Evolutionary conservation across 257 asterid species (phyloP).

Genomic region (Penstemon davidsonii): DNA sequence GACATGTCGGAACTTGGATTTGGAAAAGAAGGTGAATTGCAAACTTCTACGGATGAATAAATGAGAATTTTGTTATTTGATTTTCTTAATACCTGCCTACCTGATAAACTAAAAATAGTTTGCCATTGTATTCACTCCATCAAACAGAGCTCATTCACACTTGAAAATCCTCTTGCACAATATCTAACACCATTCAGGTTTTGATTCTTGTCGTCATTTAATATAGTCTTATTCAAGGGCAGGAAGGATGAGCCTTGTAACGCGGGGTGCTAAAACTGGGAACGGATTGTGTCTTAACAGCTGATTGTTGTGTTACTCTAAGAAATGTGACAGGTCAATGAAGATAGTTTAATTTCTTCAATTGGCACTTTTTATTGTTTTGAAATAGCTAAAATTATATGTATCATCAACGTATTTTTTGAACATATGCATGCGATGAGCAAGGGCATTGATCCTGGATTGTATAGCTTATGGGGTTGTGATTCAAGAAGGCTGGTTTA

Average conservation of each 20-base stretch:
- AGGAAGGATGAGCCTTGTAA: not conserved
- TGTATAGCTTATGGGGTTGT: no score
- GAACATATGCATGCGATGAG: no score
- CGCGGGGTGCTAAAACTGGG: not conserved
- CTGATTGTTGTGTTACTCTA: not conserved
- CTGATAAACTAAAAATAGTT: not conserved
- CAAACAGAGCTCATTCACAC: not conserved
- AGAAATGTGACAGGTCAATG: not conserved
- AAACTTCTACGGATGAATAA: slow-evolving; percentile 36
- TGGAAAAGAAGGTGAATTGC: slow-evolving; percentile 34
- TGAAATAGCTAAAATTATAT: not conserved
- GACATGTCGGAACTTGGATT: slow-evolving; percentile 94
- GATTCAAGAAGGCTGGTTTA: no score
- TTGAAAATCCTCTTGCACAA: not conserved
- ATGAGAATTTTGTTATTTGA: slow-evolving; percentile 12
- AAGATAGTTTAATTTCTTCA: not conserved
- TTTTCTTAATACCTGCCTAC: not conserved
- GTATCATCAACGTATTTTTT: not conserved
- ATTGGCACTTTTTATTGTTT: not conserved
- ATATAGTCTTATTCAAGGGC: no score
- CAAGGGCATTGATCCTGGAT: no score
- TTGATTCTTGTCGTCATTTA: not conserved
- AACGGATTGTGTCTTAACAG: not conserved
- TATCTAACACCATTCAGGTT: not conserved
- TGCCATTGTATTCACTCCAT: not conserved